Evolutionary conservation across 2,329 filamentous ascomycete genomes (phyloP).

Genomic region (Metarhizium robertsii): DNA sequence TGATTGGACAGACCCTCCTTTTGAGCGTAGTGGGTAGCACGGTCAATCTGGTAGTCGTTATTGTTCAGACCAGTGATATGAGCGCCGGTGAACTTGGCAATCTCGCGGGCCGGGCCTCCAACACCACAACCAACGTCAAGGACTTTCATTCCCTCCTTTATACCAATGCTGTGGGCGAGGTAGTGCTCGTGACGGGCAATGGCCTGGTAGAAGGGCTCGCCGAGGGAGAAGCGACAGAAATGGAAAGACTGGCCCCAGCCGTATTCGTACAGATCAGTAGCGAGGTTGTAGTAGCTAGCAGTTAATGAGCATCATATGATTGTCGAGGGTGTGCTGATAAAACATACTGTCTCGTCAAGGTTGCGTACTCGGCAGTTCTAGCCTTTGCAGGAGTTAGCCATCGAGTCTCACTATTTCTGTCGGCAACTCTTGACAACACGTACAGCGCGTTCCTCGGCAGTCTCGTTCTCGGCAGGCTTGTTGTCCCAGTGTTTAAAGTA

Average conservation of each 20-base stretch:
- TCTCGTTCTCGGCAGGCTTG: slow-evolving; percentile 71
- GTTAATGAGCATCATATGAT: slow-evolving; percentile 10
- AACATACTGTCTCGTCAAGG: slow-evolving; percentile 79
- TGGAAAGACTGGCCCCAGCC: slow-evolving; percentile 96
- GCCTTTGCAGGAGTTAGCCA: slow-evolving; percentile 38
- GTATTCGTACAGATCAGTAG: slow-evolving; percentile 94
- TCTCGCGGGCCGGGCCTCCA: slow-evolving; percentile 88
- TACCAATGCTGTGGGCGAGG: slow-evolving; percentile 79
- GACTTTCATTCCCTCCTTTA: slow-evolving; percentile 80
- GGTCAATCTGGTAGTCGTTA: slow-evolving; percentile 98
- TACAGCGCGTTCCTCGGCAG: slow-evolving; percentile 71
- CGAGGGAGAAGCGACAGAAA: slow-evolving; percentile 86
- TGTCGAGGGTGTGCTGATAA: background rate
- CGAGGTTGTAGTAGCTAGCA: slow-evolving; percentile 83
- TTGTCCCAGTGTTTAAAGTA: slow-evolving; percentile 98
- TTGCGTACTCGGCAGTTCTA: slow-evolving; percentile 81
- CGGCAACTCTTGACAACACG: slow-evolving; percentile 15
- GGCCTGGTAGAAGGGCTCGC: slow-evolving; percentile 81
- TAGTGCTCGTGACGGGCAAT: slow-evolving; percentile 98
- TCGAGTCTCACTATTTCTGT: background rate
- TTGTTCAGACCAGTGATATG: slow-evolving; percentile 94
- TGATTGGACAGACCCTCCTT: slow-evolving; percentile 75
- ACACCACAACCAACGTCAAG: slow-evolving; percentile 96
- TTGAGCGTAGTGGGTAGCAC: slow-evolving; percentile 74
- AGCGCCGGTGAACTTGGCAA: slow-evolving; percentile 86